Percentiles rank a stretch among this genome's conserved stretches.
phyloP scores from a whole-genome alignment of 2,329 filamentous ascomycete genomes.

The Fusarium chlamydosporum region DNA sequence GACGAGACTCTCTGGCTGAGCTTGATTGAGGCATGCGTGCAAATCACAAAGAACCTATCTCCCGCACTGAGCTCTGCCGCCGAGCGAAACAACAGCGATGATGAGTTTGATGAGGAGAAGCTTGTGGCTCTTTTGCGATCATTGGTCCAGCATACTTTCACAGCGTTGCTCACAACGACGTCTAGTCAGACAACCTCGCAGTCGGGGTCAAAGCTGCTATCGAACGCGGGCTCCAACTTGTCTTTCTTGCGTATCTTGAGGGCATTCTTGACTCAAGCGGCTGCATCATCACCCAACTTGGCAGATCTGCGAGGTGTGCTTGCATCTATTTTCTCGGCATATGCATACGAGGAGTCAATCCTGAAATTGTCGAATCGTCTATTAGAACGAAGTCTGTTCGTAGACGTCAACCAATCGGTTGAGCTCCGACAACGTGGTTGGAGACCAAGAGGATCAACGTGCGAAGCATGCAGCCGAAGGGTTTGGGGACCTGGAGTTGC shows the following conservation, averaged over 20 bases:
- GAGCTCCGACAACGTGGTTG: constrained; percentile 86
- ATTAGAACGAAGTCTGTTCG: constrained; percentile 89
- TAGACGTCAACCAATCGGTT: constrained; percentile 81
- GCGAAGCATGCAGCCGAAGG: constrained; percentile 85
- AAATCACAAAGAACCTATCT: constrained; percentile 75
- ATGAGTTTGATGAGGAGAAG: constrained; percentile 68
- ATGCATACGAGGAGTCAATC: constrained; percentile 94
- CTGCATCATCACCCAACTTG: constrained; percentile 84
- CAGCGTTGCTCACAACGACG: constrained; percentile 83
- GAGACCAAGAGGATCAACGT: constrained; percentile 87
- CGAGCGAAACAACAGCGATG: constrained; percentile 45
- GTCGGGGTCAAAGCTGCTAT: constrained; percentile 54
- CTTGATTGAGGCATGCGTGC: constrained; percentile 72
- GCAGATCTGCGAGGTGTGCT: constrained; percentile 89
- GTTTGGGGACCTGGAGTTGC: constrained; percentile 89
- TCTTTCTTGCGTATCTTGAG: constrained; percentile 91
- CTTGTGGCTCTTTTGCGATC: constrained; percentile 78
- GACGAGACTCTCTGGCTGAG: constrained; percentile 73
- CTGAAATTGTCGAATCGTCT: constrained; percentile 87
- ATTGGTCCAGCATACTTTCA: constrained; percentile 91
- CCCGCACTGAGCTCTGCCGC: constrained; percentile 63
- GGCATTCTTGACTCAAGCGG: constrained; percentile 87
- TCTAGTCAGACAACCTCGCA: constrained; percentile 63
- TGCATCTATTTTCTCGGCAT: constrained; percentile 91
- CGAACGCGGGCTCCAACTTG: constrained; percentile 67